Conservation (phyloP, 1,284 basidiomycete genomes). For the Ganoderma lingzhi region DNA sequence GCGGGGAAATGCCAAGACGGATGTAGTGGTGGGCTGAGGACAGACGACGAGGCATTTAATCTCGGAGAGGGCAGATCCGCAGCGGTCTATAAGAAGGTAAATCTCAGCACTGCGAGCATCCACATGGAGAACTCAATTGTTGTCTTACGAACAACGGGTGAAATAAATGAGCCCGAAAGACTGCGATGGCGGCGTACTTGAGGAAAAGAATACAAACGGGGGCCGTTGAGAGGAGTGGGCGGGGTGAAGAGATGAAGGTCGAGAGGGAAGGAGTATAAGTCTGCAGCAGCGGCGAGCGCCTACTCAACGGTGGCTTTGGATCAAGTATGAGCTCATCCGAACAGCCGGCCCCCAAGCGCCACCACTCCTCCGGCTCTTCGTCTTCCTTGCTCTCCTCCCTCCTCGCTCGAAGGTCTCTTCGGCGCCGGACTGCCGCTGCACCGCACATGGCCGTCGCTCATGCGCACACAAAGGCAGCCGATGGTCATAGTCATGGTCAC, state of each 20-base stretch:
- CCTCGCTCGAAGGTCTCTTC: neutral
- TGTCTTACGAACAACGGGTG: neutral
- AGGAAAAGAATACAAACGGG: neutral
- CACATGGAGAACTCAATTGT: neutral
- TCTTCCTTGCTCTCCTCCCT: constrained; percentile 4
- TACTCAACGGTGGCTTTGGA: neutral
- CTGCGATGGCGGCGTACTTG: neutral
- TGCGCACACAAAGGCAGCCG: constrained; percentile 15
- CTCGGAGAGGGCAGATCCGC: neutral
- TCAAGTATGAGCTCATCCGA: constrained; percentile 8
- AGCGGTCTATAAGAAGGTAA: constrained; percentile 4
- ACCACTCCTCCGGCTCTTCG: neutral
- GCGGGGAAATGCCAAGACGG: constrained; percentile 45
- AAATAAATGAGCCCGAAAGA: neutral
- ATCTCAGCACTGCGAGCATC: neutral
- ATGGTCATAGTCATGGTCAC: neutral
- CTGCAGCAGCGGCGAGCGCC: neutral
- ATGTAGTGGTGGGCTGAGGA: constrained; percentile 47
- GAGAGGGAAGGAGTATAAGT: neutral
- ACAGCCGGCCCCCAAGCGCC: neutral
- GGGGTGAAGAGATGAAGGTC: neutral
- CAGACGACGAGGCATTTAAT: constrained; percentile 18
- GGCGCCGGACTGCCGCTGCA: neutral
- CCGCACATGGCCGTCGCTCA: constrained; percentile 2
- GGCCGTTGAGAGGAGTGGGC: neutral